These are phyloP conservation scores for Ascochyta clinopodiicola DNA, from an alignment of 2,329 filamentous ascomycete species.

Conservation along the genomic window DNA sequence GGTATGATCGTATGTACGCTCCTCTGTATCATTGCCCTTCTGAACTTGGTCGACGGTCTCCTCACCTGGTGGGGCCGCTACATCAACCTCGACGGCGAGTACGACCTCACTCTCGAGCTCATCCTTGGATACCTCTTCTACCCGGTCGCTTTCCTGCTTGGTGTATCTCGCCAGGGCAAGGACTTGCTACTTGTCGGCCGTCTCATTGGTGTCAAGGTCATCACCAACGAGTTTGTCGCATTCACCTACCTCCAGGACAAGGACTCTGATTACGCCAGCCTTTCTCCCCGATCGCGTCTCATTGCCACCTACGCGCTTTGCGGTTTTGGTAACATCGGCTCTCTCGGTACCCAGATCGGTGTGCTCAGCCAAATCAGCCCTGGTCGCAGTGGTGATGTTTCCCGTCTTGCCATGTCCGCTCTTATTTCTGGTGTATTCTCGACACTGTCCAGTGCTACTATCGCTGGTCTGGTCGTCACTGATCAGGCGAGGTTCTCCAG, in stretches of 20 bases:
- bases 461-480: conserved; percentile 63
- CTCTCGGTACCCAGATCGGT: conserved; percentile 87
- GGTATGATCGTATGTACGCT: conserved; percentile 81
- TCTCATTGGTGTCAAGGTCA: conserved; percentile 84
- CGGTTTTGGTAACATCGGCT: conserved; percentile 79
- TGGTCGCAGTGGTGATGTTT: conserved; percentile 74
- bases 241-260: conserved; percentile 64
- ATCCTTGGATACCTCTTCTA: conserved; percentile 81
- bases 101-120: conserved; percentile 74
- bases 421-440: conserved; percentile 78
- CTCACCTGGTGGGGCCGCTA: conserved; percentile 86
- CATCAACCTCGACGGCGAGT: conserved; percentile 70
- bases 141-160: conserved; percentile 80
- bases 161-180: conserved; percentile 67
- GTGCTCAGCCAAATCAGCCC: conserved; percentile 84
- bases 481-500: conserved; percentile 39
- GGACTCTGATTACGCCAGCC: conserved; percentile 57
- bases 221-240: conserved; percentile 84
- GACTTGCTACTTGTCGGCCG: conserved; percentile 74
- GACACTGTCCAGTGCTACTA: conserved; percentile 75
- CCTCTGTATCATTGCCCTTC: conserved; percentile 81
- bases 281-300: conserved; percentile 74
- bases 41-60: conserved; percentile 76
- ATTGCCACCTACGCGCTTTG: conserved; percentile 89
- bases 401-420: conserved; percentile 76